Conservation (phyloP, 371 early-diverging fungal genomes). For the Phascolomyces articulosus region DNA sequence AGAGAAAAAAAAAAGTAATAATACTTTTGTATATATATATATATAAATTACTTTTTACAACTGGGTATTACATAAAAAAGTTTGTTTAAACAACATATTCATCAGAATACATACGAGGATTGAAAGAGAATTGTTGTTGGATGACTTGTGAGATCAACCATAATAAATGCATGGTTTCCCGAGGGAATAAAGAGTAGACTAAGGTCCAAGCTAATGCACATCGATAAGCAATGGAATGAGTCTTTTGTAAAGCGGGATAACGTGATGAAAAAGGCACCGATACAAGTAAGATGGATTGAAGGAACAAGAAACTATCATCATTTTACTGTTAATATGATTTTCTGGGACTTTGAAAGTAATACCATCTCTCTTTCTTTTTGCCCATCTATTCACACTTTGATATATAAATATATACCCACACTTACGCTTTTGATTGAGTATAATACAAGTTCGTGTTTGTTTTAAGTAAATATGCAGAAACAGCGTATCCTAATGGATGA, state of each 20-base stretch:
- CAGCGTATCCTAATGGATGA: background rate
- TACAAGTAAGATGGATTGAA: constrained; percentile 17
- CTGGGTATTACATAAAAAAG: no score
- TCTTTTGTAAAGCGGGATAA: background rate
- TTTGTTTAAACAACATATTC: background rate
- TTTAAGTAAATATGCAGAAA: background rate
- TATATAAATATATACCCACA: no score
- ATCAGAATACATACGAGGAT: background rate
- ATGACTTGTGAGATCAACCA: constrained; percentile 4
- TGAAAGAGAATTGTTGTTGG: background rate
- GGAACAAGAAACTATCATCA: constrained; percentile 18
- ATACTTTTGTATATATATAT: no score
- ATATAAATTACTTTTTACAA: no score
- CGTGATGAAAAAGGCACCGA: constrained; percentile 16
- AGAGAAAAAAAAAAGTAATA: no score
- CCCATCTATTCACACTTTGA: no score
- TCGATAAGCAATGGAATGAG: constrained; percentile 18
- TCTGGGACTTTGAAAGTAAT: no score
- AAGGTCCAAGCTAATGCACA: constrained; percentile 23
- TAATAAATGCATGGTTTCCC: constrained; percentile 16
- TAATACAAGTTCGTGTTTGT: constrained; percentile 1
- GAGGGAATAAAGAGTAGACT: constrained; percentile 25
- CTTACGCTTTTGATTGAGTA: constrained; percentile 3
- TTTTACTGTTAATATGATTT: background rate
- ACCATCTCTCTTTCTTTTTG: no score